Conservation (phyloP, 192 early-diverging fungal species). For the Coemansia sp. region DNA sequence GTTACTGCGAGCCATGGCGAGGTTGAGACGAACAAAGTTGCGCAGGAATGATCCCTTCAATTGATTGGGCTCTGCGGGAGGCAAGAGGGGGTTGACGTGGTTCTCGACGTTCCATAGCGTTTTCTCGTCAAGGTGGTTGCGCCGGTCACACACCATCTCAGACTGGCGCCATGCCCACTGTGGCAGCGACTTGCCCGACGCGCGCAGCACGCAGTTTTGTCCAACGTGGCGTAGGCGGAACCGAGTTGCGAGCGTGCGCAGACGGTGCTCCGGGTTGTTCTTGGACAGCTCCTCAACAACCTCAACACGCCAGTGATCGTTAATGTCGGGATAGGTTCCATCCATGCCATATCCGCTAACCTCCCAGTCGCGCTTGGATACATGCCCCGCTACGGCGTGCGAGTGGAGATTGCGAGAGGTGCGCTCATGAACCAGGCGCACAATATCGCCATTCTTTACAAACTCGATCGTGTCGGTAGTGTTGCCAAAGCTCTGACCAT, state of each 20-base stretch:
- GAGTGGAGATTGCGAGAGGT: conserved; percentile 85
- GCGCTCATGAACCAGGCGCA: conserved; percentile 76
- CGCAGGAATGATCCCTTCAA: conserved; percentile 78
- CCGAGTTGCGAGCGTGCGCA: conserved; percentile 78
- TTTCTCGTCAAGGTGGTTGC: conserved; percentile 62
- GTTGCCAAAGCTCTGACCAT: conserved; percentile 45
- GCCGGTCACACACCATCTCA: conserved; percentile 87
- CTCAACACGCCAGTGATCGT: conserved; percentile 93
- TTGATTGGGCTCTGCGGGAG: conserved; percentile 62
- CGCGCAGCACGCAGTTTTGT: conserved; percentile 77
- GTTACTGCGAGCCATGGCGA: conserved; percentile 96
- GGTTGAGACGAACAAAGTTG: conserved; percentile 89
- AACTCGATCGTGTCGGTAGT: conserved; percentile 59
- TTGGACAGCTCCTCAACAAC: conserved; percentile 67
- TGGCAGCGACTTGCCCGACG: conserved; percentile 77
- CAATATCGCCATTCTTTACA: conserved; percentile 75
- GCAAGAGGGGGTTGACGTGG: conserved; percentile 79
- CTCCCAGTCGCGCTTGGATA: conserved; percentile 80
- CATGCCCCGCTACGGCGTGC: conserved; percentile 75
- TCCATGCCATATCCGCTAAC: conserved; percentile 86
- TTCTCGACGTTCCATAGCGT: conserved; percentile 94
- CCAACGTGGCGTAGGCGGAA: conserved; percentile 78
- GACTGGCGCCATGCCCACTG: conserved; percentile 97
- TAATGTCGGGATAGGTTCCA: conserved; percentile 68
- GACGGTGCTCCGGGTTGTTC: conserved; percentile 42